A percentile compares a stretch with the other conserved stretches of the same genome.
These are phyloP conservation scores for Syncephalastrum monosporum DNA, from an alignment of 371 early-diverging fungal genomes.

Conservation along the genomic window DNA sequence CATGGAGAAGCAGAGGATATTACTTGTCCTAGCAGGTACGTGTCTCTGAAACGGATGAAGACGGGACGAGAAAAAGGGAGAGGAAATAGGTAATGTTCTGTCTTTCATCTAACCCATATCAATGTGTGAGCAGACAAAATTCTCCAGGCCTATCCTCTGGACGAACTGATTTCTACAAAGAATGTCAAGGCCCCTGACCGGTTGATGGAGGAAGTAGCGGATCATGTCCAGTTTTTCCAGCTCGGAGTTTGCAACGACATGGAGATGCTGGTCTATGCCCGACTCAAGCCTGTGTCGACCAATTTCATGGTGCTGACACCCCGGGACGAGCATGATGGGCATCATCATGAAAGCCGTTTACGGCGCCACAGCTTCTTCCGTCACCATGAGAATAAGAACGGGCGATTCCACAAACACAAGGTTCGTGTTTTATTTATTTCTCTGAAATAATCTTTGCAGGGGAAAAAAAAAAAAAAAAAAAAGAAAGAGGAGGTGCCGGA, in stretches of 20 bases:
- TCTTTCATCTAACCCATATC: neutral
- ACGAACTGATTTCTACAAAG: constrained; percentile 29
- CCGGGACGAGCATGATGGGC: neutral
- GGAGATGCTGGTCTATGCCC: constrained; percentile 51
- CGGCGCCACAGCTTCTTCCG: constrained; percentile 2
- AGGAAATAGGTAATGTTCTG: too few species aligned
- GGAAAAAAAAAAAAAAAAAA: too few species aligned
- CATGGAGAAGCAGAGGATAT: constrained; percentile 20
- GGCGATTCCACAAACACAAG: constrained; percentile 20
- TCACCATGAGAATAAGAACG: constrained; percentile 15
- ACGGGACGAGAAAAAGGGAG: neutral
- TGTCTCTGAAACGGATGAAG: neutral
- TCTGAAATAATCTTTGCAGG: too few species aligned
- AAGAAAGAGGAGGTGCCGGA: too few species aligned
- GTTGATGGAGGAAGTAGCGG: constrained; percentile 41
- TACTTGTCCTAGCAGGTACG: constrained; percentile 25
- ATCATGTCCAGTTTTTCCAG: constrained; percentile 66
- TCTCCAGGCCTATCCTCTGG: constrained; percentile 51
- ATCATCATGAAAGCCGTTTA: neutral
- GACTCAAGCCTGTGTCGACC: constrained; percentile 30
- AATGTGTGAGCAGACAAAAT: constrained; percentile 39
- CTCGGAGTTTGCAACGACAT: constrained; percentile 54
- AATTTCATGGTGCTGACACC: constrained; percentile 18
- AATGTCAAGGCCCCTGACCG: constrained; percentile 22
- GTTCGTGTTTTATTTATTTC: constrained; percentile 2